phyloP scores from a whole-genome alignment of 306 rosid species.

The Delonix regia region DNA sequence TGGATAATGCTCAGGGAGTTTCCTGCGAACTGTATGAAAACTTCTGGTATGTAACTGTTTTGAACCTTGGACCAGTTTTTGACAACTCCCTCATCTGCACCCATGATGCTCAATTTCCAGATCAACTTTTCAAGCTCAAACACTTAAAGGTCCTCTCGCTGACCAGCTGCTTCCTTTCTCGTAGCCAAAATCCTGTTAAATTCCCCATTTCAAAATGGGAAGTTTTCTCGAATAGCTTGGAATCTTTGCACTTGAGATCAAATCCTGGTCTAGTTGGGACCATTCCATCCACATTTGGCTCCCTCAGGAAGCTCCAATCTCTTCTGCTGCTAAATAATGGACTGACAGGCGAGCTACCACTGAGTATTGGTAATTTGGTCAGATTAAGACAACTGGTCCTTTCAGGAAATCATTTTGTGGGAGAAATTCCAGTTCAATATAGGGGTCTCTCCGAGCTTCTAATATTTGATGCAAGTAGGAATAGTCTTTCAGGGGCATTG shows the following conservation, averaged over 20 bases:
- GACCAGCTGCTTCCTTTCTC: conserved; percentile 46
- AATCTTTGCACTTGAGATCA: conserved; percentile 51
- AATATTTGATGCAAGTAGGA: conserved; percentile 57
- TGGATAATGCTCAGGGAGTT: conserved; percentile 49
- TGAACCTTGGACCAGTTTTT: conserved; percentile 51
- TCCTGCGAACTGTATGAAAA: conserved; percentile 55
- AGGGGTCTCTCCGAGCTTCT: conserved; percentile 43
- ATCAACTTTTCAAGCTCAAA: conserved; percentile 54
- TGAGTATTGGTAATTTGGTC: conserved; percentile 42
- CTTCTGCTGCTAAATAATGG: conserved; percentile 52
- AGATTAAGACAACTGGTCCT: conserved; percentile 51
- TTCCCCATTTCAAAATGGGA: conserved; percentile 54
- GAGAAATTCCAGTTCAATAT: conserved; percentile 47
- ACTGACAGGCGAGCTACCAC: conserved; percentile 46
- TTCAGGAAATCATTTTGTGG: conserved; percentile 41
- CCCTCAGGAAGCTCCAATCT: conserved; percentile 51
- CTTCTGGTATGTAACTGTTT: conserved; percentile 50
- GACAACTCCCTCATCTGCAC: conserved; percentile 52
- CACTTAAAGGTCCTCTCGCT: conserved; percentile 50
- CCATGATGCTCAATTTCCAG: conserved; percentile 40
- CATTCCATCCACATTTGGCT: conserved; percentile 49
- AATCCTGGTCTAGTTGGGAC: conserved; percentile 58
- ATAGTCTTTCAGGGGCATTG: conserved; percentile 46
- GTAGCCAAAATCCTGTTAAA: conserved; percentile 40
- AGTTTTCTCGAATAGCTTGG: conserved; percentile 44